Percentiles rank a stretch among this genome's conserved stretches.
phyloP scores from a whole-genome alignment of 352 stramenopile genomes.

The Pythium oligandrum region DNA sequence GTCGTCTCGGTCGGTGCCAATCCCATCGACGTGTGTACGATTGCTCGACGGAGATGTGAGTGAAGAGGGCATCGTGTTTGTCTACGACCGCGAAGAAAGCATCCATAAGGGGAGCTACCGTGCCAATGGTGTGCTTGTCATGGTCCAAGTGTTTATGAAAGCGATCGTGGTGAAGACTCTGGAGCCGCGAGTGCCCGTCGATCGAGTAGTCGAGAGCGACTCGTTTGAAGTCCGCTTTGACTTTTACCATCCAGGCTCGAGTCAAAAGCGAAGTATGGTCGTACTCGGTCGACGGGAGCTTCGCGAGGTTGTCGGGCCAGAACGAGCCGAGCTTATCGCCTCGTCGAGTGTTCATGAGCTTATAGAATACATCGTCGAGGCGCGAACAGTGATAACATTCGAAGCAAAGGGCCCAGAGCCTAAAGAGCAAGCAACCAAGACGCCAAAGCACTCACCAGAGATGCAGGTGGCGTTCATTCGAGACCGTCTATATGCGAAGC shows the following conservation, averaged over 20 bases:
- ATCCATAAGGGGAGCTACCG: conserved; percentile 58
- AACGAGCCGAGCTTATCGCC: conserved; percentile 37
- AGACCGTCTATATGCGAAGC: conserved; percentile 60
- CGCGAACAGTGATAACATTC: conserved; percentile 28
- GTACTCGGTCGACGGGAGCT: conserved; percentile 41
- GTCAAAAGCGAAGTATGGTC: conserved; percentile 14
- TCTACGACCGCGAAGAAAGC: conserved; percentile 51
- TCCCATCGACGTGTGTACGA: conserved; percentile 34
- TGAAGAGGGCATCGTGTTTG: conserved; percentile 18
- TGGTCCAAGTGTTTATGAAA: conserved; percentile 51
- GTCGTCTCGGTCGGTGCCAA: not conserved
- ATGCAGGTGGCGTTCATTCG: conserved; percentile 41
- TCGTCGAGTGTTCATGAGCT: conserved; percentile 33
- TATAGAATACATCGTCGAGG: conserved; percentile 50
- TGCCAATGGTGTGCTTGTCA: conserved; percentile 45
- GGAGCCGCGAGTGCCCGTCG: conserved; percentile 29
- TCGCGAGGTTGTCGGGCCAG: conserved; percentile 58
- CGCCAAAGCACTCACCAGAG: conserved; percentile 2
- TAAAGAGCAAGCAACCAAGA: not conserved
- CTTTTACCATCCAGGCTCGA: conserved; percentile 55
- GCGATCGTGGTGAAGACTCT: conserved; percentile 27
- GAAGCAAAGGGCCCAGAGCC: conserved; percentile 2
- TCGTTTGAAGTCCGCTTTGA: conserved; percentile 51
- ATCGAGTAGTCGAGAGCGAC: conserved; percentile 43
- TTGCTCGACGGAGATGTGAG: conserved; percentile 33